These are phyloP conservation scores for Barnettozyma sp. DNA, from an alignment of 805 yeast species.

Conservation along the genomic window DNA sequence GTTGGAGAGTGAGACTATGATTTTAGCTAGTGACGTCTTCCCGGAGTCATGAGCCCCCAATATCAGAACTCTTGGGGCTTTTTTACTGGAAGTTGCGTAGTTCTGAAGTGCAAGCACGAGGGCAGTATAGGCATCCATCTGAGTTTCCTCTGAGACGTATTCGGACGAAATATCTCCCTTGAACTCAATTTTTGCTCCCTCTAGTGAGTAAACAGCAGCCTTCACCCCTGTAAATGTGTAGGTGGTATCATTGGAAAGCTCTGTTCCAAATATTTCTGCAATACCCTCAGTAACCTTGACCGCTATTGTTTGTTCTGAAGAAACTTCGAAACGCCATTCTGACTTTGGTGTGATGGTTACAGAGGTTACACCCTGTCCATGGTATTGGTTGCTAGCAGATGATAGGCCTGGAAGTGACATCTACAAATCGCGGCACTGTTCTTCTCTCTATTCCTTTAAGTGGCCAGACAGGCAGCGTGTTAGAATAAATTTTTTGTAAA, in stretches of 20 bases:
- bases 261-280: constrained; percentile 92
- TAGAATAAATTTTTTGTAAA: too few species aligned
- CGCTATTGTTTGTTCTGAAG: constrained; percentile 41
- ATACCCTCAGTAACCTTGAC: constrained; percentile 56
- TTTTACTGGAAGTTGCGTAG: constrained; percentile 27
- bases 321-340: constrained; percentile 78
- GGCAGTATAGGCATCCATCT: constrained; percentile 56
- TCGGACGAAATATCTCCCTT: constrained; percentile 41
- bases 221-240: constrained; percentile 51
- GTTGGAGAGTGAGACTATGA: constrained; percentile 66
- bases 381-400: not conserved
- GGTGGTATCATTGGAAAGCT: constrained; percentile 65
- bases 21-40: constrained; percentile 67
- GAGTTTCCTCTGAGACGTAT: constrained; percentile 65
- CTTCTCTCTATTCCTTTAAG: not conserved
- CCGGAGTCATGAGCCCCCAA: constrained; percentile 73
- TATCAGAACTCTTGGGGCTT: constrained; percentile 48
- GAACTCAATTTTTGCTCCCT: constrained; percentile 51
- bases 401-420: constrained; percentile 11
- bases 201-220: constrained; percentile 50
- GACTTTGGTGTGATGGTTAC: constrained; percentile 29
- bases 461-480: too few species aligned
- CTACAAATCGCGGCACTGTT: not conserved
- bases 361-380: not conserved
- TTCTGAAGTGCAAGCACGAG: constrained; percentile 73